phyloP scores from a whole-genome alignment of 2,329 filamentous ascomycete genomes.

The Fusarium sp. region DNA sequence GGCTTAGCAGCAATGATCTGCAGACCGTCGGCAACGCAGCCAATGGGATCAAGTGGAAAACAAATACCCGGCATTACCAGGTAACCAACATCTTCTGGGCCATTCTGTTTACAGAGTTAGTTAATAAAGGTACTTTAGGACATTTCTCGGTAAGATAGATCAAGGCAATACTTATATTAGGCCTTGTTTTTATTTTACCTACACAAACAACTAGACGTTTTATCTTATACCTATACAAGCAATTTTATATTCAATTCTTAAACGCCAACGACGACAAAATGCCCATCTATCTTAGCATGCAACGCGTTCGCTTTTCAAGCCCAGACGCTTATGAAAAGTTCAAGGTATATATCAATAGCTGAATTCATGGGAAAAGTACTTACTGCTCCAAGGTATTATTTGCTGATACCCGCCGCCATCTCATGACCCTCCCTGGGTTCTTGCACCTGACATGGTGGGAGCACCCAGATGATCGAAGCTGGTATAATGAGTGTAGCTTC shows the following conservation, averaged over 20 bases:
- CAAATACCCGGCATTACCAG: not conserved
- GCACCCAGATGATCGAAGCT: conserved; percentile 28
- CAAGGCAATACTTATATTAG: not conserved
- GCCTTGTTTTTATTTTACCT: not conserved
- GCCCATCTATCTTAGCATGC: conserved; percentile 29
- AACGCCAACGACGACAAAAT: not conserved
- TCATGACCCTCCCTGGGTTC: conserved; percentile 27
- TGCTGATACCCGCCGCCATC: conserved; percentile 26
- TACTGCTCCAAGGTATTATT: conserved; percentile 6
- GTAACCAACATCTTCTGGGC: not conserved
- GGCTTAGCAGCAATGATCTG: no score
- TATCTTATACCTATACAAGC: rapidly evolving
- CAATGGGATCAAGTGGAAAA: not conserved
- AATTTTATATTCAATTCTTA: rapidly evolving
- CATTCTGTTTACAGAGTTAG: not conserved
- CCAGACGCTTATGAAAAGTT: conserved; percentile 30
- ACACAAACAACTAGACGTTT: not conserved
- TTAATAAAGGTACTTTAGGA: rapidly evolving
- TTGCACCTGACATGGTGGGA: conserved; percentile 36
- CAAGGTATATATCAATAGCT: not conserved
- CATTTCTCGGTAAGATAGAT: not conserved
- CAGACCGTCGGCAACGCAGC: not conserved
- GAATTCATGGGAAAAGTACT: not conserved
- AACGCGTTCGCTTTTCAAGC: conserved; percentile 32
- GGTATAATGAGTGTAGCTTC: conserved; percentile 40